Base-by-base conservation (phyloP, 331 rosid species). In the Arachis monticola region DNA sequence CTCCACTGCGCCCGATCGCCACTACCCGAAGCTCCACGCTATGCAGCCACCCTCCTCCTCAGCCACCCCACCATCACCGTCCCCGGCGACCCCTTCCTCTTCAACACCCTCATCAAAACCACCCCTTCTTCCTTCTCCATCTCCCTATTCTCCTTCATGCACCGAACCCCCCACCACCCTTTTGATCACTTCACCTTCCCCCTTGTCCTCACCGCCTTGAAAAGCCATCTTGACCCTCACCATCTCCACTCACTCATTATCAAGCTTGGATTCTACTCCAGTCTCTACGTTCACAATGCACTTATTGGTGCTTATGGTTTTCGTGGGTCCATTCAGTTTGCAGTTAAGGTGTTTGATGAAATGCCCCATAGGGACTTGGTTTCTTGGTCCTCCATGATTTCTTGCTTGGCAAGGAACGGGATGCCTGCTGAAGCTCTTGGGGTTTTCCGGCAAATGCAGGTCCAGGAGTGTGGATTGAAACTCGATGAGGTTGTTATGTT, bases 131-230 rank as follows among this genome's bases (percentile, higher is more conserved):
- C 82, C 77, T 75, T 72, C 12, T 78, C 93, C 45, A 6, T 75
- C 73, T 69, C 78, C 40, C 81, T 84, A 58, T 91, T 91, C 77
- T 38, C 76, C 79, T 72, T 68, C 41, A 87, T 91, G 92, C 88
- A 80, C 74, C 84, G 61, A 14, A 71, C 30, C 62, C 67, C 52
- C 61, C 77, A 83, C 67, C 55, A 10, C n/a, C 85, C 88, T 6
- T 62, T 68, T 13, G 90, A 91, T 60, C 68, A 82, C 79, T 91
- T 85, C 83, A 91, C 93, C 53, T 88, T 91, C 85, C 97, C 93
- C 1, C 87, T 88, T 70, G 73, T 91, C 74, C 92, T 91, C 52
- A 84, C 75, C 67, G 81, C 84, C 61, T 8, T 13, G 10, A 30
- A 14, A 38, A 69, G 10, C 3, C 31, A 52, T 31, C 47, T 44